A percentile compares a stretch with the other conserved stretches of the same genome.
Conservation (phyloP, 768 basidiomycete genomes). For the Exsudoporus frostii region DNA sequence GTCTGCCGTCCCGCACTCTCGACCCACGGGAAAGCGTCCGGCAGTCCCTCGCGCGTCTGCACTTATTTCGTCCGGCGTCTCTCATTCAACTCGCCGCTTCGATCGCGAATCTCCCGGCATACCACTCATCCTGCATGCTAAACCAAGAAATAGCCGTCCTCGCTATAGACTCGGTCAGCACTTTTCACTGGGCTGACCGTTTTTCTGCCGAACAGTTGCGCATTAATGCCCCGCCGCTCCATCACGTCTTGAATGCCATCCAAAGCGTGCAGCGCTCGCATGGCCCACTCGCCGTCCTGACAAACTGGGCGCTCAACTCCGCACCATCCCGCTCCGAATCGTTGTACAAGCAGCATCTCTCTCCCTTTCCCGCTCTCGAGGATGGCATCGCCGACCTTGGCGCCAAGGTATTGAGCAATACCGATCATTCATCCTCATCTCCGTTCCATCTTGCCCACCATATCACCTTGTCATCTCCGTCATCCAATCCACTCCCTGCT, state of each 20-base stretch:
- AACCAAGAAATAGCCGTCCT: slow-evolving; percentile 60
- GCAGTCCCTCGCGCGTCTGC: slow-evolving; percentile 50
- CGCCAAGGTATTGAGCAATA: slow-evolving; percentile 8
- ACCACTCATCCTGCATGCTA: slow-evolving; percentile 47
- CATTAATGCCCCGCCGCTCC: slow-evolving; percentile 33
- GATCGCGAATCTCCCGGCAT: slow-evolving; percentile 53
- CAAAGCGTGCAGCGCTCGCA: slow-evolving; percentile 47
- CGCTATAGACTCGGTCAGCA: slow-evolving; percentile 71
- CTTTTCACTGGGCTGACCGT: slow-evolving; percentile 78
- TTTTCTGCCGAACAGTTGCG: slow-evolving; percentile 56
- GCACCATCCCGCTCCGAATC: slow-evolving; percentile 18
- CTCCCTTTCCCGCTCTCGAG: slow-evolving; percentile 38
- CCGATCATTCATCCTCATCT: slow-evolving; percentile 17
- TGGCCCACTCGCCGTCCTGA: slow-evolving; percentile 49
- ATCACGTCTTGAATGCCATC: slow-evolving; percentile 48
- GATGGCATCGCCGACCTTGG: slow-evolving; percentile 11
- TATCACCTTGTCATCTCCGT: slow-evolving; percentile 35
- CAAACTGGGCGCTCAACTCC: slow-evolving; percentile 57
- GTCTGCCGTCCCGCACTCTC: slow-evolving; percentile 15
- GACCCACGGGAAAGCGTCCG: slow-evolving; percentile 31
- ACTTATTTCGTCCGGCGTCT: slow-evolving; percentile 68
- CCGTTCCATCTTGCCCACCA: slow-evolving; percentile 37
- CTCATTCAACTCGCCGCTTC: slow-evolving; percentile 68
- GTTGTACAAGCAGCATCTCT: slow-evolving; percentile 53
- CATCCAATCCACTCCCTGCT: slow-evolving; percentile 9